These are phyloP conservation scores for Oryza longistaminata DNA, from an alignment of 176 grass and related monocot genomes.

Conservation along the genomic window DNA sequence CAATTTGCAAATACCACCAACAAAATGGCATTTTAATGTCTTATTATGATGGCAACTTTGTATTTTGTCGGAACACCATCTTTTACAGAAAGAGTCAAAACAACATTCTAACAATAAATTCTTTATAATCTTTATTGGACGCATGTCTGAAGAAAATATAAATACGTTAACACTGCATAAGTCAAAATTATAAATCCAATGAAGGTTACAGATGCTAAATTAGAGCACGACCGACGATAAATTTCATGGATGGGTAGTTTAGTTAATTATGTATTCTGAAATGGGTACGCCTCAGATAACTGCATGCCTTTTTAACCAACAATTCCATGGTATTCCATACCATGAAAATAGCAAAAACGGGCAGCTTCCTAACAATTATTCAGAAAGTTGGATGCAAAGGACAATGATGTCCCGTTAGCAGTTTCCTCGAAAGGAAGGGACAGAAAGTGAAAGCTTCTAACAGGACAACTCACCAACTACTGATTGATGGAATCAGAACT, in stretches of 20 bases:
- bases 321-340: background rate
- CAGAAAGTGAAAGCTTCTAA: slow-evolving; percentile 28
- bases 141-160: background rate
- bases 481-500: background rate
- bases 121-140: background rate
- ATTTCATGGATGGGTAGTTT: slow-evolving; percentile 4
- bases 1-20: background rate
- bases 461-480: background rate
- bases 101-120: background rate
- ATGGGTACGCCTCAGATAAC: background rate
- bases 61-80: background rate
- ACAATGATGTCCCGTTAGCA: background rate
- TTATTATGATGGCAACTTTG: background rate
- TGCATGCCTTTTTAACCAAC: background rate
- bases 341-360: background rate
- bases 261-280: slow-evolving; percentile 1
- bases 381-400: slow-evolving; percentile 12
- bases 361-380: slow-evolving; percentile 11
- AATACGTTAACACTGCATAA: too few species aligned
- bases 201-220: background rate
- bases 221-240: background rate
- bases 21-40: background rate
- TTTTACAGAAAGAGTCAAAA: slow-evolving; percentile 16
- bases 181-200: background rate
- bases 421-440: slow-evolving; percentile 34